phyloP scores from a whole-genome alignment of 768 basidiomycete genomes.

The Tulasnella sp. region DNA sequence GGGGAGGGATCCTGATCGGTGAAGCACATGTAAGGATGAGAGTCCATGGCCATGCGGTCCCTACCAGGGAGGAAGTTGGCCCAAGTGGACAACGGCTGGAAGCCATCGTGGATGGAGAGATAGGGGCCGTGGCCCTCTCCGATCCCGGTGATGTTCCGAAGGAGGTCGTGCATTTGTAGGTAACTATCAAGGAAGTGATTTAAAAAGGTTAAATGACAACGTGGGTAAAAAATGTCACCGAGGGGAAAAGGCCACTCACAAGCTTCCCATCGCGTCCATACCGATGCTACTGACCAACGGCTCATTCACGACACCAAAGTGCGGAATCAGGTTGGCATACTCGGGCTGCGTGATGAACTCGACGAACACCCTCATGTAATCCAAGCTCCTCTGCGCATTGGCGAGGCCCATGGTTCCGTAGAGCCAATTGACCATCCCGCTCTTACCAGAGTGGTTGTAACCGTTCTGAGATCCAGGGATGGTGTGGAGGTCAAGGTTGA shows the following conservation, averaged over 20 bases:
- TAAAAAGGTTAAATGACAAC: neutral
- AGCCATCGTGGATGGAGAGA: slow-evolving; percentile 82
- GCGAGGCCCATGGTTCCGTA: slow-evolving; percentile 90
- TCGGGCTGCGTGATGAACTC: slow-evolving; percentile 57
- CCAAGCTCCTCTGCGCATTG: slow-evolving; percentile 83
- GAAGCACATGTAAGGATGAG: slow-evolving; percentile 83
- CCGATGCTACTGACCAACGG: slow-evolving; percentile 35
- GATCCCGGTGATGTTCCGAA: slow-evolving; percentile 68
- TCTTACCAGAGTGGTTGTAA: slow-evolving; percentile 89
- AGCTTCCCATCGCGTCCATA: slow-evolving; percentile 22
- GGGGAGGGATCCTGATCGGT: slow-evolving; percentile 44
- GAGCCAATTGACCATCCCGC: slow-evolving; percentile 68
- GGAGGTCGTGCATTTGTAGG: slow-evolving; percentile 68
- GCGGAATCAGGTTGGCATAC: slow-evolving; percentile 68
- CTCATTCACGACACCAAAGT: slow-evolving; percentile 88
- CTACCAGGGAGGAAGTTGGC: slow-evolving; percentile 61
- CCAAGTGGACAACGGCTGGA: slow-evolving; percentile 55
- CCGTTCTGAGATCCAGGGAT: slow-evolving; percentile 62
- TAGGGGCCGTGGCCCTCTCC: slow-evolving; percentile 81
- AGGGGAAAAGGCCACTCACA: slow-evolving; percentile 21
- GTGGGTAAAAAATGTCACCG: neutral
- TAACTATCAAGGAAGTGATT: slow-evolving; percentile 57
- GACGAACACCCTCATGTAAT: slow-evolving; percentile 77
- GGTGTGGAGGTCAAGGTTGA: slow-evolving; percentile 70
- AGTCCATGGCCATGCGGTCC: slow-evolving; percentile 73